Base-by-base conservation (phyloP, 352 stramenopile species). In the Thraustochytrium striatum region DNA sequence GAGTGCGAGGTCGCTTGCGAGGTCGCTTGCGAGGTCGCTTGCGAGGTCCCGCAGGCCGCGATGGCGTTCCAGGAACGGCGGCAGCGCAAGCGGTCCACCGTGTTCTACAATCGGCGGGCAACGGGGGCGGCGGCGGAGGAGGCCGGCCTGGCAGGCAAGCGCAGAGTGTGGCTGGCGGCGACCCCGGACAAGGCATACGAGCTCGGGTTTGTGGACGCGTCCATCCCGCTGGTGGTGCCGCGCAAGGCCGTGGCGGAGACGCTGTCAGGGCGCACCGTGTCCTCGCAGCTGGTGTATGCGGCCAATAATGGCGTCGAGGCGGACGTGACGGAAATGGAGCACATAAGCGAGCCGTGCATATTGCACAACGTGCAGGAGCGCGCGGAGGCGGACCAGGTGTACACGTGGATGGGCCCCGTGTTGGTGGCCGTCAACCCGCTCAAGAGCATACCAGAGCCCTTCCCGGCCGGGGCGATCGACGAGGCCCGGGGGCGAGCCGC, bases 311-410 rank as follows among this genome's bases (percentile, higher is more conserved):
- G 16, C 16, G 47, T 55, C 11, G 44, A 30, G 53, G 57, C 41
- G 8, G 79, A 83, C 41, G 44, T 83, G 36, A 82, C 81, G 7
- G 11, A 32, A 9, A 78, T 83, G 53, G 52, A 28, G 39, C n/a
- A 81, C 21, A 82, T 83, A 11, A 82, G 81, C 38, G 88, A 93
- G 80, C 72, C 87, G 16, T 86, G 80, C 62, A 78, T 94, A 3
- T 82, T 94, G 3, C 86, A 92, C 79, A 82, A 86, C 8, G 72
- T 94, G 19, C 55, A 88, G n/a, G 28, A 87, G 32, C 83, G 91
- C 28, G 94, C 92, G 79, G 38, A 85, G 53, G 33, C 68, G 61
- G 82, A 91, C 75, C 52, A 81, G 25, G 91, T 91, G 57, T 85
- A 83, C 52, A 43, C 81, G n/a, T 84, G 21, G 25, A 28, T 62